These are phyloP conservation scores for Botrytis sinoallii DNA, from an alignment of 2,329 filamentous ascomycete genomes.

Conservation along the genomic window DNA sequence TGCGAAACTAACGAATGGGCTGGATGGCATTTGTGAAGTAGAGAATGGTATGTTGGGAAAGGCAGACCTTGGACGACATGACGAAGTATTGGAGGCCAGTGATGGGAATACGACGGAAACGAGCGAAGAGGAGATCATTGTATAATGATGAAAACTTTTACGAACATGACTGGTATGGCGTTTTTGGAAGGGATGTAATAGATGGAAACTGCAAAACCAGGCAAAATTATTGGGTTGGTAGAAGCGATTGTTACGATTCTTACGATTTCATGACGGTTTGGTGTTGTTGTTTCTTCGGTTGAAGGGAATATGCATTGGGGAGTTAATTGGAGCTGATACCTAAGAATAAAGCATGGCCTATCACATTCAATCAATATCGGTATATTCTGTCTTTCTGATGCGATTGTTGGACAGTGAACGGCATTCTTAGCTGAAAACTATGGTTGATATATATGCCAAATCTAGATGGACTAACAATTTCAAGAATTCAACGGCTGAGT, in stretches of 20 bases:
- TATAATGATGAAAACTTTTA: constrained; percentile 15
- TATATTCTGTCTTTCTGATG: background rate
- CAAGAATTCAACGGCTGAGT: background rate
- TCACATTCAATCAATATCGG: background rate
- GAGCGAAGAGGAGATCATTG: constrained; percentile 27
- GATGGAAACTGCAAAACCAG: constrained; percentile 8
- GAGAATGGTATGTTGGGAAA: background rate
- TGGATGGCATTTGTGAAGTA: background rate
- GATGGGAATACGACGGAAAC: constrained; percentile 24
- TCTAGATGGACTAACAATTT: background rate
- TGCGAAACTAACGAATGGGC: background rate
- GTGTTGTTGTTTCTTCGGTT: background rate
- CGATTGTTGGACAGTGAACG: background rate
- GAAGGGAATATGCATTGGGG: background rate
- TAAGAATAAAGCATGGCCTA: constrained; percentile 2
- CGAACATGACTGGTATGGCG: constrained; percentile 5
- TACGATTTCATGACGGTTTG: background rate
- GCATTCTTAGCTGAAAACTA: background rate
- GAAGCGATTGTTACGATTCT: background rate
- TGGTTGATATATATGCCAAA: background rate
- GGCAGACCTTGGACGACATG: background rate
- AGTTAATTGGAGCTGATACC: constrained; percentile 5
- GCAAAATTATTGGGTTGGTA: background rate
- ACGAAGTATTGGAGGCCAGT: background rate
- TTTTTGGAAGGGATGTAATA: background rate